Evolutionary conservation across 306 rosid genomes (phyloP), one percentile per base, ranked within the genome.

Genomic region (Astragalus membranaceus): DNA sequence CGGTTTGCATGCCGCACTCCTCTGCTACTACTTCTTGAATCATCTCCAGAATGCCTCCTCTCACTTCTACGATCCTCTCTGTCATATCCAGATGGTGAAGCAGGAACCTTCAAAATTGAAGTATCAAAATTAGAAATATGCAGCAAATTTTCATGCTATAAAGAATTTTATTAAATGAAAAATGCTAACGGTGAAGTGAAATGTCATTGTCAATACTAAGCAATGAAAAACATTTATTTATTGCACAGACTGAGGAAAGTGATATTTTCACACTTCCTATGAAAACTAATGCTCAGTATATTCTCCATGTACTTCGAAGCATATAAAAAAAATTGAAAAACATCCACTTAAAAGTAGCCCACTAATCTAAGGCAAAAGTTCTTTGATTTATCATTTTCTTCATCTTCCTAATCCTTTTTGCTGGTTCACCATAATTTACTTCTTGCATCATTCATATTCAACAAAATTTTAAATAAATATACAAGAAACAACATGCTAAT

Each of bases 11-110:
- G 88, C 14, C 77, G 81, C 15, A 10, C 78, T 42, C 88, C 75
- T 78, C 85, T 73, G 49, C 80, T 73, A 56, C 75, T 83, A 75
- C 82, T 84, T 79, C 86, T 80, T 56, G 70, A 79, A 77, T 86
- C 82, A 76, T 82, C 79, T 73, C 81, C 80, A 55, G 15, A 44
- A 61, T 71, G 86, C 79, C 81, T 80, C 84, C 89, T 88, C 82
- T 78, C 92, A 58, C 74, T 80, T 75, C 67, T 75, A 65, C 48
- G 84, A 60, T 78, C 75, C 39, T 82, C 86, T 76, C 80, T 73
- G 20, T 80, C 89, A 80, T 87, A 78, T 61, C 78, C 86, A 44
- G 83, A 67, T 32, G 91, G 82, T 16, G 70, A 73, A 36, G 79
- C 79, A 76, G 52, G 35, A 86, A 68, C 87, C 98, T 93, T 77